Conservation (phyloP, 1,284 basidiomycete genomes). For the Anthracocystis walkeri region DNA sequence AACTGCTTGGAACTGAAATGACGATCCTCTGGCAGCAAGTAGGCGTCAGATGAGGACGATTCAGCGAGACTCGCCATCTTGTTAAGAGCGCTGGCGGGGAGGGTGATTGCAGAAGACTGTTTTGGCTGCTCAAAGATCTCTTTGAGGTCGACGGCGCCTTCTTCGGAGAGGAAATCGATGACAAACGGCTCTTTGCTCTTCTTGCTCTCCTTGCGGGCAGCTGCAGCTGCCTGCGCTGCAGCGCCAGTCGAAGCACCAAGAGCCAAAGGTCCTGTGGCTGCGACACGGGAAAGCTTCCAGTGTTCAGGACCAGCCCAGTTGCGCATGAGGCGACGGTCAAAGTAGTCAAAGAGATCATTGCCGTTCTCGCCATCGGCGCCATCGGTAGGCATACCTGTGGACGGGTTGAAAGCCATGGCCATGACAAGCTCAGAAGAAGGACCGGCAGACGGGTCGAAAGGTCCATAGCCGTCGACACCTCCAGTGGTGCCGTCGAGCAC, state of each 20-base stretch:
- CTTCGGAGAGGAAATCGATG: slow-evolving; percentile 83
- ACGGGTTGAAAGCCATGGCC: slow-evolving; percentile 77
- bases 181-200: slow-evolving; percentile 79
- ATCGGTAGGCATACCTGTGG: slow-evolving; percentile 32
- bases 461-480: slow-evolving; percentile 34
- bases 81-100: slow-evolving; percentile 68
- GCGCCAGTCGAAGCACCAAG: slow-evolving; percentile 28
- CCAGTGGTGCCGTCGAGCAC: slow-evolving; percentile 46
- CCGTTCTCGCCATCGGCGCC: slow-evolving; percentile 46
- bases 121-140: slow-evolving; percentile 78
- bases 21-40: slow-evolving; percentile 93
- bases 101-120: slow-evolving; percentile 68
- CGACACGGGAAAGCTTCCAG: slow-evolving; percentile 80
- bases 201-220: slow-evolving; percentile 40
- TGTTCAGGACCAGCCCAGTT: slow-evolving; percentile 99
- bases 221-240: slow-evolving; percentile 25
- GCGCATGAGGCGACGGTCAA: slow-evolving; percentile 88
- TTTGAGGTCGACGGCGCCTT: slow-evolving; percentile 76
- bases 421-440: slow-evolving; percentile 78
- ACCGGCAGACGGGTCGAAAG: slow-evolving; percentile 47
- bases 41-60: slow-evolving; percentile 70
- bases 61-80: slow-evolving; percentile 70
- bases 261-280: slow-evolving; percentile 35
- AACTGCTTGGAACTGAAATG: slow-evolving; percentile 92
- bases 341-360: slow-evolving; percentile 80